Evolutionary conservation across 352 stramenopile genomes (phyloP), one percentile per base, ranked within the genome.

Genomic region (Globisporangium cederbergense): DNA sequence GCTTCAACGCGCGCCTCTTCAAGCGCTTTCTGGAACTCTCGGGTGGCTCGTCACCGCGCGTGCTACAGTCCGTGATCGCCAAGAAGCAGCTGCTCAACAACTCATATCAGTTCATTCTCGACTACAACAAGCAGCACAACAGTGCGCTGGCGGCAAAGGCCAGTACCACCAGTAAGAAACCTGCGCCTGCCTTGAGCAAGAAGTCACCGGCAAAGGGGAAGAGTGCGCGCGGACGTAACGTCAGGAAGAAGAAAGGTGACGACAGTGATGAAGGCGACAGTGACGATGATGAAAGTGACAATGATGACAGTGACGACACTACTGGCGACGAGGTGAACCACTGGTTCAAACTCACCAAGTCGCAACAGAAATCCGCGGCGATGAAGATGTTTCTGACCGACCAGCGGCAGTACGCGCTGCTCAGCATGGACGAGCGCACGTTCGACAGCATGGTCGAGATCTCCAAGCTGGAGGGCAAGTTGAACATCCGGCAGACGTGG

Each of bases 61-160:
- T 49, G 28, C 42, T 60, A n/a, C 30, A 55, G 40, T 60, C 60
- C 7, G 42, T 55, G 43, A 54, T 61, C 18, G 54, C 20, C 16
- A 66, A 66, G 60, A 66, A 66, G 30, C 60, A 66, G 60, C 53
- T 66, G 13, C 45, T 66, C 10, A 60, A 56, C 52, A 55, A 61
- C 42, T 66, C 61, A 52, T 66, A 56, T 32, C 40, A 61, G 52
- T 66, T 66, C 53, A 66, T 66, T 9, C 13, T 61, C 13, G 55
- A 52, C 3, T 52, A 59, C 47, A 59, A 59, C 36, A 36, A 58
- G 25, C 14, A 38, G 16, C 38, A 38, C 7, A 14, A n/a, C 28
- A 30, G 8, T 7, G 18, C 20, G 13, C 25, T 62, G 7, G 57
- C 42, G 22, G 43, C 57, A 2, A 53, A 62, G 18, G 16, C 51